Evolutionary conservation across 345 rosid species (phyloP), one percentile per base, ranked within the genome.

Genomic region (Eutrema heterophyllum): DNA sequence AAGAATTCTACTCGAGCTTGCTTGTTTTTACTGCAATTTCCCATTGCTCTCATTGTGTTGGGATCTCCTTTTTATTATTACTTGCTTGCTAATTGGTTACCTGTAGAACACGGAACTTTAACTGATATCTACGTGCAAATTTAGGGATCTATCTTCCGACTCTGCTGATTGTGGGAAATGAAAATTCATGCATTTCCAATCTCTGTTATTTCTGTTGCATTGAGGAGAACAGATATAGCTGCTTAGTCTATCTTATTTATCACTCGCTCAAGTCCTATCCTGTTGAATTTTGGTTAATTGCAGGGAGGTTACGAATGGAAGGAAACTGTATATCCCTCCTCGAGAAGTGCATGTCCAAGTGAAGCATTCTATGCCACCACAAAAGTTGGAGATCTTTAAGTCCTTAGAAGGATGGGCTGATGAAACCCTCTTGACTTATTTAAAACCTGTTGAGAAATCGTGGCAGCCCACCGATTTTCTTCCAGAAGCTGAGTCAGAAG

Each of bases 371-470:
- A 84, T 88, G 91, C 85, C 87, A 13, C 86, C 87, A 6, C 82
- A 78, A 51, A 78, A 78, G 74, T 27, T 71, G 32, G 81, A 78
- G 72, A 72, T 78, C n/a, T 78, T 78, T 33, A 86, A 85, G 64
- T 86, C 94, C 9, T 54, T 85, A 60, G 85, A 86, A 60, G 85
- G 74, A 64, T 88, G 94, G 91, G 94, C 94, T 7, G 87, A 85
- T 71, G 49, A 86, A 21, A 86, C 85, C 70, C 67, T 89, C 24
- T 73, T 85, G 79, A 67, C 70, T 43, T 84, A 81, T 74, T 78
- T 87, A 43, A 89, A 84, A 78, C 85, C 88, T 13, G 94, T 89
- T 55, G 88, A 89, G 83, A 83, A 79, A 55, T 83, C 89, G 2
- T 89, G 94, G 88, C 94, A 89, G 71, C 86, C 91, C 1, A 80